phyloP scores from a whole-genome alignment of 1,139 yeast species.

The Blastobotrys illinoisensis region DNA sequence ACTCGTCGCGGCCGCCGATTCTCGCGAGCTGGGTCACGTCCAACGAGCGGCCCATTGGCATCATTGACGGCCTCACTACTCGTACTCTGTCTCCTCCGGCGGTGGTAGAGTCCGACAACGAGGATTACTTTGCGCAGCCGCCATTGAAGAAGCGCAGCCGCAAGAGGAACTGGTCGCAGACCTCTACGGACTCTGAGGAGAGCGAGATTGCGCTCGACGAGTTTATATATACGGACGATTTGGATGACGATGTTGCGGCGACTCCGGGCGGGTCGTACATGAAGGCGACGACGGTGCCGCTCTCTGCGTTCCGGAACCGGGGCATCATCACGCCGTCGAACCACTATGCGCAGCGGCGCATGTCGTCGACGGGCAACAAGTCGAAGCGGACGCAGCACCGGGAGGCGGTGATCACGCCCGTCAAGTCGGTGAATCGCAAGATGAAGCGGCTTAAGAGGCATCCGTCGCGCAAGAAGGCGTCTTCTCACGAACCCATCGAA shows the following conservation, averaged over 20 bases:
- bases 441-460: slow-evolving; percentile 20
- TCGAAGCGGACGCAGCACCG: slow-evolving; percentile 16
- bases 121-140: slow-evolving; percentile 1
- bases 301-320: slow-evolving; percentile 85
- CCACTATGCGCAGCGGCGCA: slow-evolving; percentile 11
- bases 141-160: background rate
- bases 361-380: slow-evolving; percentile 12
- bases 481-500: background rate
- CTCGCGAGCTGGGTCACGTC: slow-evolving; percentile 90
- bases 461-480: background rate
- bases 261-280: slow-evolving; percentile 8
- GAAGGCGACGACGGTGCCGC: slow-evolving; percentile 45
- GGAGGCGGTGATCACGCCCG: slow-evolving; percentile 35
- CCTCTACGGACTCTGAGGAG: slow-evolving; percentile 37
- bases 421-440: slow-evolving; percentile 22
- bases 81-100: slow-evolving; percentile 55
- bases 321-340: slow-evolving; percentile 37
- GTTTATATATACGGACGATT: slow-evolving; percentile 76
- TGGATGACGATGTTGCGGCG: slow-evolving; percentile 48
- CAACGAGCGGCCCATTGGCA: slow-evolving; percentile 74
- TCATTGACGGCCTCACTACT: slow-evolving; percentile 89
- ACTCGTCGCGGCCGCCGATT: slow-evolving; percentile 85
- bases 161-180: slow-evolving; percentile 13
- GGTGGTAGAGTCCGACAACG: slow-evolving; percentile 9
- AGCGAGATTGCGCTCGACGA: slow-evolving; percentile 81